Evolutionary conservation across 1,139 yeast species (phyloP).

Genomic region (Arxiozyma slooffiae): DNA sequence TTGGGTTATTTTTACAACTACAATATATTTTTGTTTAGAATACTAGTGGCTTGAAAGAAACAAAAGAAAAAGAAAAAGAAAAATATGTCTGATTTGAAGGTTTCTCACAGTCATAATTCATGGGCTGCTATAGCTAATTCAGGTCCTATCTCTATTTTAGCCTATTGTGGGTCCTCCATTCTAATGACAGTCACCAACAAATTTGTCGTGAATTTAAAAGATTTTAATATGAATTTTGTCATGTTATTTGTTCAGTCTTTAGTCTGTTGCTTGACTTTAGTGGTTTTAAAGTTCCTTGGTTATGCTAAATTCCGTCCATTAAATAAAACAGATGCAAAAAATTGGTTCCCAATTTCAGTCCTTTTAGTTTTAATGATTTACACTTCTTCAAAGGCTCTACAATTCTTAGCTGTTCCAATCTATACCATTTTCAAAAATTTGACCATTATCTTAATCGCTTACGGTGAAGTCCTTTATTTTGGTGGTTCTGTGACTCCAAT

Average conservation of each 20-base stretch:
- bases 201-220: slow-evolving; percentile 73
- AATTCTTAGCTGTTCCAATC: slow-evolving; percentile 83
- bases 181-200: slow-evolving; percentile 98
- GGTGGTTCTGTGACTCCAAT: slow-evolving; percentile 86
- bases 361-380: slow-evolving; percentile 88
- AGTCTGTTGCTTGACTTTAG: slow-evolving; percentile 71
- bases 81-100: slow-evolving; percentile 27
- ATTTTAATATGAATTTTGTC: slow-evolving; percentile 85
- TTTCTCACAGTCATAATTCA: slow-evolving; percentile 18
- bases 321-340: slow-evolving; percentile 80
- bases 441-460: slow-evolving; percentile 91
- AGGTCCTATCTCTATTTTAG: slow-evolving; percentile 74
- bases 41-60: background rate
- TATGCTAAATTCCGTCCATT: slow-evolving; percentile 79
- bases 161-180: slow-evolving; percentile 87
- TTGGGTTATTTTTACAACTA: background rate
- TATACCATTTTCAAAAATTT: slow-evolving; percentile 96
- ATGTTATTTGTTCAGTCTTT: slow-evolving; percentile 71
- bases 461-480: slow-evolving; percentile 96
- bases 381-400: slow-evolving; percentile 92
- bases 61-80: slow-evolving; percentile 4
- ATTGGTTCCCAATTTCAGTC: slow-evolving; percentile 90
- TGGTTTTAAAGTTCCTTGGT: slow-evolving; percentile 59
- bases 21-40: too few species aligned
- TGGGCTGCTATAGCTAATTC: slow-evolving; percentile 50